phyloP scores from a whole-genome alignment of 768 basidiomycete genomes.

The Trametes cubensis region DNA sequence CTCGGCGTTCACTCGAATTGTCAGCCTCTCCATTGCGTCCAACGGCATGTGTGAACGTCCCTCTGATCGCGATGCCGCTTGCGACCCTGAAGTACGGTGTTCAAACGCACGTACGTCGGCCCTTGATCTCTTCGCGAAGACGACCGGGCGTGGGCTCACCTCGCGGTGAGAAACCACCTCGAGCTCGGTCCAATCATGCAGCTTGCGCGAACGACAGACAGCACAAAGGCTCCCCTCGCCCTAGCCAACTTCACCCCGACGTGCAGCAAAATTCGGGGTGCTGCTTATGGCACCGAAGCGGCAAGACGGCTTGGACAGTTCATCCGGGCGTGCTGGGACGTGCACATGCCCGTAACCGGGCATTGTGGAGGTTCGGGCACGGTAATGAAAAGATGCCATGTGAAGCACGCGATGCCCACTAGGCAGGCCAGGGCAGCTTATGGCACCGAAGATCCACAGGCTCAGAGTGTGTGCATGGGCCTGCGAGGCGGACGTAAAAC shows the following conservation, averaged over 20 bases:
- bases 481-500: conserved; percentile 3
- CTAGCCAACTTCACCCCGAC: too few species aligned
- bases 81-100: background rate
- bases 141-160: background rate
- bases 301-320: conserved; percentile 1
- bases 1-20: too few species aligned
- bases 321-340: conserved; percentile 8
- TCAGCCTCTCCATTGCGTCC: too few species aligned
- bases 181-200: background rate
- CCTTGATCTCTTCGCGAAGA: background rate
- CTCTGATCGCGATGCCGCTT: background rate
- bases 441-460: too few species aligned
- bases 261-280: background rate
- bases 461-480: too few species aligned
- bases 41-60: too few species aligned
- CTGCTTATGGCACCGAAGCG: conserved; percentile 4
- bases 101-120: background rate
- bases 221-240: too few species aligned
- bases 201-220: too few species aligned
- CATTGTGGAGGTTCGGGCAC: conserved; percentile 6
- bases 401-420: background rate
- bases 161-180: background rate
- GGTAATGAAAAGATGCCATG: conserved; percentile 18
- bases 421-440: background rate
- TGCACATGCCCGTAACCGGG: conserved; percentile 5